Base-by-base conservation (phyloP, 805 yeast species). In the Nakazawaea pomicola region DNA sequence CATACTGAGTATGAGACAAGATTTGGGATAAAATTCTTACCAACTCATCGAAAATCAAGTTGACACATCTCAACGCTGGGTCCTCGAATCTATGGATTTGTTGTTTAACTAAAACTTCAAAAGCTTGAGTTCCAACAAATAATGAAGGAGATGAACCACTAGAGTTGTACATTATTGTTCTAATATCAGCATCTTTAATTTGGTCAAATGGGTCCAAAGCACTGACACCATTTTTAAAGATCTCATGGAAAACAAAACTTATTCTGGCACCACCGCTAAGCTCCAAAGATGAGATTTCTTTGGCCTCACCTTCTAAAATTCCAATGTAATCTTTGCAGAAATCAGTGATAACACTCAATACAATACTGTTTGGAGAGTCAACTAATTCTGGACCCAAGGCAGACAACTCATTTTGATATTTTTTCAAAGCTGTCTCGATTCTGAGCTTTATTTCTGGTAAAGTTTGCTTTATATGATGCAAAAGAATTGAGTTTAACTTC, bases 241-340 rank as follows among this genome's bases (percentile, higher is more conserved):
- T 84, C 67, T 91, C 98, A 61, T 91, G 98, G 70, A 91, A 93
- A 15, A 91, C 98, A 69, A 89, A 93, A 23, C 95, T 82, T 47
- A 91, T 85, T 73, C 99, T 84, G 0, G 99, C 99, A 64, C 96
- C 99, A 59, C 99, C 99, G 50, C 95, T 84, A 51, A 93, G 75
- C 66, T 93, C 99, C 55, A 82, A 77, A 8, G 90, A 79, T 7
- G 95, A 79, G 49, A 93, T 70, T 56, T 93, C 99, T 61, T 78
- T 85, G 19, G 93, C 83, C 61, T 87, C 91, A 65, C 99, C 99
- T 55, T 86, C 93, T 52, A 93, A 69, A 31, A 91, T 86, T 12
- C 93, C 91, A 46, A 79, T 82, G 65, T 89, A 93, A 59, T 90
- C 98, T 58, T 85, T 88, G 49, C 91, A 74, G 56, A 93, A 88